phyloP scores from a whole-genome alignment of 805 yeast species.

The Saccharomycopsis sp. region DNA sequence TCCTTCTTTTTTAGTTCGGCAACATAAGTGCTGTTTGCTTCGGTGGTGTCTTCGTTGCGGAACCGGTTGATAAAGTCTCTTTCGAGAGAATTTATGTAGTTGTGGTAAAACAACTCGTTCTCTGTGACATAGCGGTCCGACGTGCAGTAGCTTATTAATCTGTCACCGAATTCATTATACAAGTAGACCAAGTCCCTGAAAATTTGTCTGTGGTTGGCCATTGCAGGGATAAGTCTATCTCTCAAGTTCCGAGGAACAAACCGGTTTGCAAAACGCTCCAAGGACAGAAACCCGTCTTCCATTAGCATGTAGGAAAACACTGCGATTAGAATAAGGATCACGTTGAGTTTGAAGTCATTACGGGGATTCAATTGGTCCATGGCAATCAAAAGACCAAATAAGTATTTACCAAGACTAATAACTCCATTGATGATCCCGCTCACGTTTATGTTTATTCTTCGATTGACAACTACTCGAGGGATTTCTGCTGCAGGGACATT shows the following conservation, averaged over 20 bases:
- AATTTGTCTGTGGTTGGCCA: background rate
- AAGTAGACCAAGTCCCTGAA: background rate
- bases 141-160: background rate
- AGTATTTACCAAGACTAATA: background rate
- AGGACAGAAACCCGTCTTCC: background rate
- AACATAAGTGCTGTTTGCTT: background rate
- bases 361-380: background rate
- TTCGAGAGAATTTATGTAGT: background rate
- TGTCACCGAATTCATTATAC: background rate
- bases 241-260: background rate
- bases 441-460: background rate
- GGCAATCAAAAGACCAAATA: background rate
- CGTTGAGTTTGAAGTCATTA: background rate
- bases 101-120: background rate
- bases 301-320: background rate
- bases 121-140: background rate
- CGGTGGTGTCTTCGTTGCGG: background rate
- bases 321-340: background rate
- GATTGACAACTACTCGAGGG: background rate
- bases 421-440: background rate
- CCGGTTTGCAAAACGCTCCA: background rate
- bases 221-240: background rate
- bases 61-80: background rate
- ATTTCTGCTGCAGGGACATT: background rate
- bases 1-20: background rate